Evolutionary conservation across 495 filamentous ascomycete genomes (phyloP).

Genomic region (Penicillium taxi): DNA sequence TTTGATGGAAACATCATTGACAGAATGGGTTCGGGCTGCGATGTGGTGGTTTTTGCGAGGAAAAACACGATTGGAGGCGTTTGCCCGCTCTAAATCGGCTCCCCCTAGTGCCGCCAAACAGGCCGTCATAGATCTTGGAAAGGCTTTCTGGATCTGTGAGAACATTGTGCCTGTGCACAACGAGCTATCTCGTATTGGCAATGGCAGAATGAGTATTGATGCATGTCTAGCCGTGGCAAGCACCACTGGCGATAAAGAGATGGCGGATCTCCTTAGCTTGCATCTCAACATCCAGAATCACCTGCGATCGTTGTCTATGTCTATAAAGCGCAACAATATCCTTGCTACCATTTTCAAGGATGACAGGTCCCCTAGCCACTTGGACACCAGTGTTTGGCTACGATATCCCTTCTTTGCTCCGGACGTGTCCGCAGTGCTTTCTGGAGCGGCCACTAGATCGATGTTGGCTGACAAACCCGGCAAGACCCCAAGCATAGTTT

Average conservation of each 20-base stretch:
- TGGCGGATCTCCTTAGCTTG: constrained; percentile 42
- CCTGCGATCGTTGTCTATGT: constrained; percentile 64
- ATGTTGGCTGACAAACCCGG: constrained; percentile 31
- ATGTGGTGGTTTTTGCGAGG: constrained; percentile 87
- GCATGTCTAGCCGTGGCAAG: constrained; percentile 35
- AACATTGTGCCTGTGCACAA: constrained; percentile 50
- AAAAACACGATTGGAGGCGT: constrained; percentile 60
- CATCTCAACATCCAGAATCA: constrained; percentile 51
- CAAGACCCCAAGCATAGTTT: constrained; percentile 42
- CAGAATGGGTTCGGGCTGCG: constrained; percentile 60
- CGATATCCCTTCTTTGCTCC: constrained; percentile 61
- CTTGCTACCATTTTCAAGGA: constrained; percentile 45
- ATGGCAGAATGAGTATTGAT: constrained; percentile 35
- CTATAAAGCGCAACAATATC: constrained; percentile 74
- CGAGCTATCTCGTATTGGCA: constrained; percentile 43
- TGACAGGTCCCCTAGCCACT: constrained; percentile 51
- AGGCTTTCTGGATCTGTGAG: constrained; percentile 72
- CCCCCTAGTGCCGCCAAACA: constrained; percentile 40
- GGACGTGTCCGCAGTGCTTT: constrained; percentile 57
- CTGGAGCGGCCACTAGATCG: constrained; percentile 49
- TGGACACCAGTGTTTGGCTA: constrained; percentile 69
- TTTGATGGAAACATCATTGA: constrained; percentile 46
- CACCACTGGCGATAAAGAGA: constrained; percentile 39
- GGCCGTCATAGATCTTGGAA: constrained; percentile 71
- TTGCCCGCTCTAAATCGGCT: constrained; percentile 53